These are phyloP conservation scores for Colletotrichum somersetense DNA, from an alignment of 2,329 filamentous ascomycete genomes.

Conservation along the genomic window DNA sequence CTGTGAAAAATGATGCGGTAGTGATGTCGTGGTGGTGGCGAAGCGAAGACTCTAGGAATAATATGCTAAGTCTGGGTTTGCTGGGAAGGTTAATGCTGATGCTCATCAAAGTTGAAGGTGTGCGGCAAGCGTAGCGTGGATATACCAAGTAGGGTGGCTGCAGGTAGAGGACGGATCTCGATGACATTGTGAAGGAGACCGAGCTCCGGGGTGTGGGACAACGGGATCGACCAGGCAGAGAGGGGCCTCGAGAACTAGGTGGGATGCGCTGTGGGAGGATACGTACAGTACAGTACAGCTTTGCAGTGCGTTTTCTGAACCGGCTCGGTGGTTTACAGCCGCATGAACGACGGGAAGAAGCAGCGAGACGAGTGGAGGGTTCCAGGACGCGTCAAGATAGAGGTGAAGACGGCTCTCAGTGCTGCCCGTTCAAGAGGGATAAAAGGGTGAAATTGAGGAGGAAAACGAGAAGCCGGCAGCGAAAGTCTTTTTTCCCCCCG, in stretches of 20 bases:
- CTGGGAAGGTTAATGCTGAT: constrained; percentile 24
- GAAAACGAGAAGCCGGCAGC: constrained; percentile 29
- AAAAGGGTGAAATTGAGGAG: constrained; percentile 21
- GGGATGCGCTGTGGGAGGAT: constrained; percentile 37
- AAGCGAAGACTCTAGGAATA: background rate
- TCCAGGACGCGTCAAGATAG: background rate
- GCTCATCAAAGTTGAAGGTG: constrained; percentile 18
- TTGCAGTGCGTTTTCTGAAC: constrained; percentile 27
- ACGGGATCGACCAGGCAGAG: constrained; percentile 41
- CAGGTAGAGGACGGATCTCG: constrained; percentile 40
- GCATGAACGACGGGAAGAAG: constrained; percentile 35
- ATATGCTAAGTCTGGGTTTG: constrained; percentile 6
- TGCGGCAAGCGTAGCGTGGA: constrained; percentile 39
- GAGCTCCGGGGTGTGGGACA: constrained; percentile 43
- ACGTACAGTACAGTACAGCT: constrained; percentile 41
- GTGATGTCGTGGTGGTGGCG: background rate
- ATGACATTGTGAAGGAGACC: constrained; percentile 43
- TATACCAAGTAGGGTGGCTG: constrained; percentile 41
- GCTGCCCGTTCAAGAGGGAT: constrained; percentile 30
- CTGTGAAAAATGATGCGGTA: background rate
- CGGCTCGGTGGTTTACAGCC: constrained; percentile 28
- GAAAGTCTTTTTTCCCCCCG: constrained; percentile 32
- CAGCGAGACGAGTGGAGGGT: constrained; percentile 6
- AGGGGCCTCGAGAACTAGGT: constrained; percentile 39
- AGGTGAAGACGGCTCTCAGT: constrained; percentile 17